Percentiles rank a stretch among this genome's conserved stretches.
phyloP scores from a whole-genome alignment of 2,329 filamentous ascomycete genomes.

The Colletotrichum cordylinicola region DNA sequence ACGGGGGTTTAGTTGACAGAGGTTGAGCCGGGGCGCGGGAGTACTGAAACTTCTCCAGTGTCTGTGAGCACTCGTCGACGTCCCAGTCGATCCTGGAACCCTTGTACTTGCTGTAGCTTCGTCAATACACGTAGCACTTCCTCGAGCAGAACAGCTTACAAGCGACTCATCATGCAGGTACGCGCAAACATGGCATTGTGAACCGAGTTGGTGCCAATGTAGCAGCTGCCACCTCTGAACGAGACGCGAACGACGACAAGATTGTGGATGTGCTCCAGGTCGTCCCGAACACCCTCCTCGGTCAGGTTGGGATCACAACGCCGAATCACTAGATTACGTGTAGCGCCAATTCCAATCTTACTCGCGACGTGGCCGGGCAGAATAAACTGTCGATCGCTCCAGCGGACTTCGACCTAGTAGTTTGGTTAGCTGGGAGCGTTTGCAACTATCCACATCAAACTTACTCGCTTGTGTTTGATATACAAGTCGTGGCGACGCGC shows the following conservation, averaged over 20 bases:
- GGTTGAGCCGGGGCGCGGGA: conserved; percentile 30
- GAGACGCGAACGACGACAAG: conserved; percentile 71
- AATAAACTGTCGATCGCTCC: conserved; percentile 75
- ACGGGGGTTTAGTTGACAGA: conserved; percentile 36
- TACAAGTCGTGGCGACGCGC: conserved; percentile 71
- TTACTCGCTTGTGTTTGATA: conserved; percentile 70
- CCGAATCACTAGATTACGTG: conserved; percentile 75
- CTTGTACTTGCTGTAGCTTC: conserved; percentile 68
- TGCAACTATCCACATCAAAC: neutral
- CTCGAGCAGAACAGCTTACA: conserved; percentile 40
- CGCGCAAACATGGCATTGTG: conserved; percentile 77
- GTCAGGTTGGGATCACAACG: conserved; percentile 64
- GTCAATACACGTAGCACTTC: conserved; percentile 21
- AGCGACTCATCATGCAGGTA: conserved; percentile 76
- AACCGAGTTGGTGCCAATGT: conserved; percentile 79
- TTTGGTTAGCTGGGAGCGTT: neutral
- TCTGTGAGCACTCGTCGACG: conserved; percentile 73
- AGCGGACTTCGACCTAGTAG: conserved; percentile 69
- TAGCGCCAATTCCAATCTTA: conserved; percentile 71
- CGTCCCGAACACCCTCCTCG: conserved; percentile 68
- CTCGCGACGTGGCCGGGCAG: conserved; percentile 67
- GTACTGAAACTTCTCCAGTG: conserved; percentile 45
- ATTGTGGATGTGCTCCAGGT: conserved; percentile 85
- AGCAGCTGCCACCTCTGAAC: conserved; percentile 64
- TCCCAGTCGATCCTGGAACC: conserved; percentile 74